Evolutionary conservation across 768 basidiomycete species (phyloP).

Genomic region (Lyophyllum shimeji): DNA sequence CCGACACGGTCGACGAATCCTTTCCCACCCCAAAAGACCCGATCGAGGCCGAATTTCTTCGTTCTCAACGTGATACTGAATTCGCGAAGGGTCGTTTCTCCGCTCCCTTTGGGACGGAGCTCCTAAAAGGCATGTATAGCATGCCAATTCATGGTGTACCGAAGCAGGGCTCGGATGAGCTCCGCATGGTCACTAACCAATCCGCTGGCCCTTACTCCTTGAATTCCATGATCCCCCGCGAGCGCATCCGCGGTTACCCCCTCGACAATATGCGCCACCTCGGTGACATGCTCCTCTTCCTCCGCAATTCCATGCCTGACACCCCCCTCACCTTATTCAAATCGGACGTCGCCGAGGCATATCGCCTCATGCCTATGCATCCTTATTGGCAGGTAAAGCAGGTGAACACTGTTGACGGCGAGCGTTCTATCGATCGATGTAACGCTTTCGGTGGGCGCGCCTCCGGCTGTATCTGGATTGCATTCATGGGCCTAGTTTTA

Average conservation of each 20-base stretch:
- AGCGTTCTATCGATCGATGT: slow-evolving; percentile 18
- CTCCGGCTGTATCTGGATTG: slow-evolving; percentile 22
- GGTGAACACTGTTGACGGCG: slow-evolving; percentile 24
- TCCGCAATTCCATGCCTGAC: neutral
- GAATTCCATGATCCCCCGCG: neutral
- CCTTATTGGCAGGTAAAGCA: slow-evolving; percentile 42
- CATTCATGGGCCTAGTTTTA: slow-evolving; percentile 29
- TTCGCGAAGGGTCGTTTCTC: slow-evolving; percentile 16
- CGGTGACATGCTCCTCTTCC: neutral
- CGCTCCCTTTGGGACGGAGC: slow-evolving; percentile 19
- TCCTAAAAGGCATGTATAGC: slow-evolving; percentile 34
- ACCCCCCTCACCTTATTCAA: slow-evolving; percentile 26
- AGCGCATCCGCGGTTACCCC: neutral
- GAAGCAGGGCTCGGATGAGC: slow-evolving; percentile 25
- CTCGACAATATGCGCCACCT: neutral
- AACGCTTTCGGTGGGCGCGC: slow-evolving; percentile 25
- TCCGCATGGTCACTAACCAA: slow-evolving; percentile 38
- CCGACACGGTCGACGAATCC: slow-evolving; percentile 14
- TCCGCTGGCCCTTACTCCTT: slow-evolving; percentile 13
- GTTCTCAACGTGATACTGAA: slow-evolving; percentile 19
- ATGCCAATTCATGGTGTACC: slow-evolving; percentile 35
- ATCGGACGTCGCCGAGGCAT: slow-evolving; percentile 37
- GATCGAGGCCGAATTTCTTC: slow-evolving; percentile 16
- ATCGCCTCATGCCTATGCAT: slow-evolving; percentile 33
- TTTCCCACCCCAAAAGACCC: neutral